These are phyloP conservation scores for Solanum virginianum DNA, from an alignment of 257 asterid species.

Conservation along the genomic window DNA sequence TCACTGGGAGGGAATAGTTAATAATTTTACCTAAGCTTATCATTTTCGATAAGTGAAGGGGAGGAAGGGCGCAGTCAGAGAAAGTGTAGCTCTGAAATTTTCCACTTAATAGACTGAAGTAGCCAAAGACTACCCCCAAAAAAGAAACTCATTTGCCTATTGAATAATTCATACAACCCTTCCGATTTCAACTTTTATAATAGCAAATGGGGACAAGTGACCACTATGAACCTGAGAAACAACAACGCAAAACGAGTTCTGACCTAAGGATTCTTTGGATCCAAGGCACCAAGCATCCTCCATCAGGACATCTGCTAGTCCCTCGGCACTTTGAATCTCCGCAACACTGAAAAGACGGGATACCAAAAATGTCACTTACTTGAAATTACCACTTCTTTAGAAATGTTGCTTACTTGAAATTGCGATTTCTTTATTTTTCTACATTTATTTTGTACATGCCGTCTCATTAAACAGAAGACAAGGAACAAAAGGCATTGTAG, in stretches of 20 bases:
- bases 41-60: not conserved
- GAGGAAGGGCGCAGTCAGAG: not conserved
- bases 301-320: conserved; percentile 62
- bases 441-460: not conserved
- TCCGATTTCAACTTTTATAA: no score
- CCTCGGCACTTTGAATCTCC: conserved; percentile 88
- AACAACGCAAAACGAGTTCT: not conserved
- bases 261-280: conserved; percentile 70
- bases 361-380: not conserved
- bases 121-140: not conserved
- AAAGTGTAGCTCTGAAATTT: not conserved
- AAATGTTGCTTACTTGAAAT: not conserved
- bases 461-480: not conserved
- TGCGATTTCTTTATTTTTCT: not conserved
- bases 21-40: not conserved
- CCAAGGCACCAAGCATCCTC: conserved; percentile 84
- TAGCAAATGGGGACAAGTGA: not conserved
- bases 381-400: not conserved
- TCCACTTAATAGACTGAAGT: not conserved
- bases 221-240: not conserved
- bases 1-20: not conserved
- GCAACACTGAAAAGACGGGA: conserved; percentile 34
- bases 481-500: not conserved
- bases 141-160: no score
- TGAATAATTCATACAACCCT: no score